Conservation (phyloP, 2,329 filamentous ascomycete species). For the Stagonosporopsis tanaceti region DNA sequence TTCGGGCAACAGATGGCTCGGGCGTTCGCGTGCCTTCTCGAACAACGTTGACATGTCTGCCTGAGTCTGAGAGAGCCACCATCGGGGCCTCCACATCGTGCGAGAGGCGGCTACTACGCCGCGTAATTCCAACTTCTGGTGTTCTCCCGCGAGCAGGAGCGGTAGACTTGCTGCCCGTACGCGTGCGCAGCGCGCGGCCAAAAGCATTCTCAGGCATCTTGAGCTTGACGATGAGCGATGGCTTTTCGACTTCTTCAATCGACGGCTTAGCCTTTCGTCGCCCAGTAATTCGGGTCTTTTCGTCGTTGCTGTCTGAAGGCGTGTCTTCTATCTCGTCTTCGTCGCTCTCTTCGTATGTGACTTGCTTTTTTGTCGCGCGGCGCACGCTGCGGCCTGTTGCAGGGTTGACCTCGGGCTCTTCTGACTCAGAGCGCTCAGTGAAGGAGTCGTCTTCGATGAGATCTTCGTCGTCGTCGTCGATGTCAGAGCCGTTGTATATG, state of each 20-base stretch:
- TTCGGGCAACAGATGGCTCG: slow-evolving; percentile 54
- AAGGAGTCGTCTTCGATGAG: slow-evolving; percentile 57
- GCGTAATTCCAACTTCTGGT: slow-evolving; percentile 48
- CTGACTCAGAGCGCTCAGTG: slow-evolving; percentile 50
- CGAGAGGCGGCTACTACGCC: slow-evolving; percentile 67
- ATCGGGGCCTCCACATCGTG: slow-evolving; percentile 65
- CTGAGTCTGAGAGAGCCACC: slow-evolving; percentile 66
- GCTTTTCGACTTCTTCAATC: slow-evolving; percentile 39
- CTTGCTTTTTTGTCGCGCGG: slow-evolving; percentile 62
- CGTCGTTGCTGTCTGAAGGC: slow-evolving; percentile 43
- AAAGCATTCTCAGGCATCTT: slow-evolving; percentile 44
- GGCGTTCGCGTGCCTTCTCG: slow-evolving; percentile 62
- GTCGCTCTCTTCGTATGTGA: slow-evolving; percentile 65
- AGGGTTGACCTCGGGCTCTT: slow-evolving; percentile 63
- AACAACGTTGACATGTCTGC: slow-evolving; percentile 63
- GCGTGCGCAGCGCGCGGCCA: slow-evolving; percentile 44
- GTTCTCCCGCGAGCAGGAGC: slow-evolving; percentile 45
- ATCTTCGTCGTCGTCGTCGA: slow-evolving; percentile 58
- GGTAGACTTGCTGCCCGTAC: slow-evolving; percentile 51
- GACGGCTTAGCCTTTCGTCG: slow-evolving; percentile 36
- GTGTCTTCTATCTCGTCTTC: slow-evolving; percentile 55
- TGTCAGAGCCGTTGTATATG: slow-evolving; percentile 46
- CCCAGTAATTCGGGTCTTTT: slow-evolving; percentile 30
- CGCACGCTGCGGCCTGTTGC: slow-evolving; percentile 64
- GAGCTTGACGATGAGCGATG: slow-evolving; percentile 53